Percentiles rank a stretch among this genome's conserved stretches.
Conservation (phyloP, 306 rosid genomes). For the Acacia acuminata region DNA sequence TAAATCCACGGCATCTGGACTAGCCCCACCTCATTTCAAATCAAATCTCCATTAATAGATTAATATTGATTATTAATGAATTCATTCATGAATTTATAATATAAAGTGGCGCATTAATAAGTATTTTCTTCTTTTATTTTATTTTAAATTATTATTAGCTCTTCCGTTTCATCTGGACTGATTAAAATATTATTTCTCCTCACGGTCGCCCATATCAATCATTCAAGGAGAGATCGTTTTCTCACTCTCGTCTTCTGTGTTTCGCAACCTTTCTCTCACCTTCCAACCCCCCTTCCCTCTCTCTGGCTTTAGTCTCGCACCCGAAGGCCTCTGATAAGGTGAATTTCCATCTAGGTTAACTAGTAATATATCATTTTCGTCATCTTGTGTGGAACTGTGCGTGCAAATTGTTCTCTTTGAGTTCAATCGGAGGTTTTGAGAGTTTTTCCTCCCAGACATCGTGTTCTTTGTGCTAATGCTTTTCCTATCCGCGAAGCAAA, state of each 20-base stretch:
- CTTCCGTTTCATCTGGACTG: background rate
- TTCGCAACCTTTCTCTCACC: constrained; percentile 2
- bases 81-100: too few species aligned
- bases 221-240: constrained; percentile 35
- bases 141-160: background rate
- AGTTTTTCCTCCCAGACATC: background rate
- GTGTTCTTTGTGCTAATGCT: constrained; percentile 11
- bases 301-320: constrained; percentile 17
- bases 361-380: background rate
- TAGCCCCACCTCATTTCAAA: constrained; percentile 10
- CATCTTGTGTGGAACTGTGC: constrained; percentile 12
- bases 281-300: constrained; percentile 1
- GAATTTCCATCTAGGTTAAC: constrained; percentile 26
- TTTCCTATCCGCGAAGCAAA: background rate
- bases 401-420: constrained; percentile 11
- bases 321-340: constrained; percentile 28
- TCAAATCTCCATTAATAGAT: background rate
- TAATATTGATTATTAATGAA: too few species aligned
- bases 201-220: constrained; percentile 42
- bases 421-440: background rate
- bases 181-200: background rate
- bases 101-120: background rate
- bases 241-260: constrained; percentile 12
- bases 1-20: background rate
- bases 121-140: background rate